These are phyloP conservation scores for Boletus reticulatus DNA, from an alignment of 768 basidiomycete genomes.

Conservation along the genomic window DNA sequence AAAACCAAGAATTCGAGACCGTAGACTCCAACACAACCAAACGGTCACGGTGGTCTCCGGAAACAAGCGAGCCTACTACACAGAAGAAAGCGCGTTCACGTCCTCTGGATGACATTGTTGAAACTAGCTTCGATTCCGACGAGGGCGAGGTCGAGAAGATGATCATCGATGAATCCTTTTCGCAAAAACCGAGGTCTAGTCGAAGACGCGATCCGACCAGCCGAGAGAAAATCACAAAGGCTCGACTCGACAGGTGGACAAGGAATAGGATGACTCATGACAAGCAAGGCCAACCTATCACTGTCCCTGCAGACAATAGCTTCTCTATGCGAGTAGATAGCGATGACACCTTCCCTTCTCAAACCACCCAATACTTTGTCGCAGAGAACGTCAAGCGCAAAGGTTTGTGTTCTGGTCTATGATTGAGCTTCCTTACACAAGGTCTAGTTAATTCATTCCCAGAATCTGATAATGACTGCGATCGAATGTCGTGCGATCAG, in stretches of 20 bases:
- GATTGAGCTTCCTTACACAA: neutral
- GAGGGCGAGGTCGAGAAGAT: slow-evolving; percentile 52
- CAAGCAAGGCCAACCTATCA: slow-evolving; percentile 33
- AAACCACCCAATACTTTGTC: slow-evolving; percentile 19
- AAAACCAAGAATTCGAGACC: slow-evolving; percentile 5
- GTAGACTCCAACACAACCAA: slow-evolving; percentile 20
- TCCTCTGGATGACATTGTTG: slow-evolving; percentile 16
- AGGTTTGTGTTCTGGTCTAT: slow-evolving; percentile 32
- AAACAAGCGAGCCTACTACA: slow-evolving; percentile 5
- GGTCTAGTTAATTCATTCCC: slow-evolving; percentile 7
- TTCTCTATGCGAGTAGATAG: slow-evolving; percentile 33
- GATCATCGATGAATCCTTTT: slow-evolving; percentile 38
- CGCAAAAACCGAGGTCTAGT: slow-evolving; percentile 14
- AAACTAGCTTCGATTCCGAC: slow-evolving; percentile 32
- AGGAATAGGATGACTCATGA: slow-evolving; percentile 20
- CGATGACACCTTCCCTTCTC: slow-evolving; percentile 15
- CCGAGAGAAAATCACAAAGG: slow-evolving; percentile 31
- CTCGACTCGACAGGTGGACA: slow-evolving; percentile 29
- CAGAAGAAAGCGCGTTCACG: slow-evolving; percentile 30
- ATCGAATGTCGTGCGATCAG: slow-evolving; percentile 30
- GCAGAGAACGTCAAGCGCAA: slow-evolving; percentile 44
- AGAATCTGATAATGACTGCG: slow-evolving; percentile 33
- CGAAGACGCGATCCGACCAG: slow-evolving; percentile 23
- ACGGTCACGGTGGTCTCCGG: slow-evolving; percentile 28
- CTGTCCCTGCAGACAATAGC: slow-evolving; percentile 21